Evolutionary conservation across 2,329 filamentous ascomycete species (phyloP), one percentile per base, ranked within the genome.

Genomic region (Verticillium albo-atrum): DNA sequence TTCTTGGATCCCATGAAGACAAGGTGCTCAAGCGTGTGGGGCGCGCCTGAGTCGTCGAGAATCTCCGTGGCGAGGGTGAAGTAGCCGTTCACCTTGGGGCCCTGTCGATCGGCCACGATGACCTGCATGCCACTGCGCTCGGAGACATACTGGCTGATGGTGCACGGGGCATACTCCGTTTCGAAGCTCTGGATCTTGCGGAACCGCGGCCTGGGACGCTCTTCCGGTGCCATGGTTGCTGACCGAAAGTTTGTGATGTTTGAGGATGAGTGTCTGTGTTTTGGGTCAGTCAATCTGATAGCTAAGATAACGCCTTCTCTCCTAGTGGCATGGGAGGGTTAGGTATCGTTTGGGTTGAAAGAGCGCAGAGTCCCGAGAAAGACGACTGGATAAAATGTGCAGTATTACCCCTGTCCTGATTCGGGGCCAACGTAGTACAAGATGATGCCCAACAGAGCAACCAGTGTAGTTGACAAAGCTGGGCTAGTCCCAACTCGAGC

Each of bases 11-110:
- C 95, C 89, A 93, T 92, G 71, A 93, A 94, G 64, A 91, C 81
- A 15, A 94, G 76, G 72, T 93, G 89, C 75, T 94, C 89, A n/a
- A 94, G 80, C 0, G 90, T 93, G 70, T 94, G 90, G 5, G 90
- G 95, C 15, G 95, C 90, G 47, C 95, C 95, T 12, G 94, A 98
- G 73, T 99, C 92, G 77, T 99, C 95, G 68, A 96, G 89, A 67
- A 99, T 98, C 75, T 99, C 95, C 3, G 95, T 99, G 34, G 95
- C 95, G 57, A 99, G 83, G 34, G 93, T 89, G 75, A 99, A 99
- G 76, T 96, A 97, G 34, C 95, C 95, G 66, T 91, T 89, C 62
- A 97, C 85, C 74, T 97, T 98, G n/a, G 95, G 95, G 0, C 95
- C 94, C 71, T 95, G 87, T 67, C 92, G 89, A 72, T 98, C 90